Evolutionary conservation across 257 asterid species (phyloP), one percentile per base, ranked within the genome.

Genomic region (Voacanga thouarsii): DNA sequence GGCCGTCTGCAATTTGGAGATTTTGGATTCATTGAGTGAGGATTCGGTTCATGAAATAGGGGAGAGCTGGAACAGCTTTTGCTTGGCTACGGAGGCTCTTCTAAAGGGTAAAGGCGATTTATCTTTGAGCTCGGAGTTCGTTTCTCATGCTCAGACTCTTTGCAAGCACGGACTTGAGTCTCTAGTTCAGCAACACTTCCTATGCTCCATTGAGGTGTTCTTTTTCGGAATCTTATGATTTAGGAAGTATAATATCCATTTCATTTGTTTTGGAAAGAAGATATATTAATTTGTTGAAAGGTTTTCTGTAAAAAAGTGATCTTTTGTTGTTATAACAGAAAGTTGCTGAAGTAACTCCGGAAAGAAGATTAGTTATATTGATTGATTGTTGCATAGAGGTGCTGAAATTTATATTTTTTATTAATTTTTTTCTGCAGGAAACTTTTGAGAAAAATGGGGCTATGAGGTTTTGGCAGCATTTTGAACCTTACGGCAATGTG

Each of bases 391-490:
- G 69, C 12, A 16, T 0, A 12, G 14, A 30, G 12, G 24, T 19
- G 18, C 73, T 39, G 77, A 76, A 51, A 19, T 26, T 19, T 49
- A 8, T 18, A 19, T 78, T 26, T 24, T 53, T 19, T 45, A 74
- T 15, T 82, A 18, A 69, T 77, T 75, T 87, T 70, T 77, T 84
- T 75, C n/a, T 77, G 75, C 90, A 95, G 99, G 86, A 89, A 76
- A 47, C 74, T 60, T 93, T 95, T 71, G 99, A 93, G 85, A 86
- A 81, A 80, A 90, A 86, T 76, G 97, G 90, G 59, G 93, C 96
- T 53, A 81, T 84, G 67, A 87, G 86, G 87, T 95, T 95, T 83
- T 95, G 99, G 98, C 89, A 81, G 88, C 94, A 95, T 85, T 93
- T 95, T 77, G 94, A 89, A 74, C 80, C 84, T 72, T 92, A 88